phyloP scores from a whole-genome alignment of 2,329 filamentous ascomycete species.

The Penicillium sp. region DNA sequence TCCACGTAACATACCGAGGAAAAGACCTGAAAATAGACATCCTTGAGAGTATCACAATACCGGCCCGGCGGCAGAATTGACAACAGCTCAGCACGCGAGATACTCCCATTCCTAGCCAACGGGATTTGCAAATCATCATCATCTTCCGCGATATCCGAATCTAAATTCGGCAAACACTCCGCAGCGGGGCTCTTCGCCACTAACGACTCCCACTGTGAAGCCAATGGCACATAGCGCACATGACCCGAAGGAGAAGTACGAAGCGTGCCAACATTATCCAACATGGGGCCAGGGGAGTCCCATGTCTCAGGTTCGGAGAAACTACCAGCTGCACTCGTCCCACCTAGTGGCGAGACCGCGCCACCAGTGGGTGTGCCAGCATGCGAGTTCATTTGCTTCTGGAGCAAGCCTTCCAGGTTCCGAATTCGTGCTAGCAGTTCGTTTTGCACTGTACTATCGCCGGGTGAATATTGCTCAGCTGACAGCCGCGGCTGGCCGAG shows the following conservation, averaged over 20 bases:
- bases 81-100: conserved; percentile 33
- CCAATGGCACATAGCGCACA: conserved; percentile 38
- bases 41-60: conserved; percentile 40
- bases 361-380: conserved; percentile 23
- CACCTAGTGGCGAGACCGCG: conserved; percentile 28
- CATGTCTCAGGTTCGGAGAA: conserved; percentile 28
- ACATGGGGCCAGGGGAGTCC: conserved; percentile 21
- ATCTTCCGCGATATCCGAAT: conserved; percentile 30
- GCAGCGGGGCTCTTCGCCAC: conserved; percentile 27
- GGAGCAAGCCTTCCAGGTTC: conserved; percentile 38
- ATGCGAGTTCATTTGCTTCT: conserved; percentile 33
- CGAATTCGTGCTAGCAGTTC: conserved; percentile 37
- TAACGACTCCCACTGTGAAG: conserved; percentile 35
- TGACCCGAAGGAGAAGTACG: conserved; percentile 36
- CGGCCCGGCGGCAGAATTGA: conserved; percentile 35
- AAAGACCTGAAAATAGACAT: conserved; percentile 41
- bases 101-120: conserved; percentile 26
- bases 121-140: conserved; percentile 38
- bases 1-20: conserved; percentile 34
- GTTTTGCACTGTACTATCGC: conserved; percentile 30
- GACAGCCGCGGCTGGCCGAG: conserved; percentile 37
- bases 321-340: conserved; percentile 29
- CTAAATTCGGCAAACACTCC: conserved; percentile 28
- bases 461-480: conserved; percentile 24
- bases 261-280: conserved; percentile 32